Evolutionary conservation across 768 basidiomycete genomes (phyloP), one percentile per base, ranked within the genome.

Genomic region (Lyophyllum atratum): DNA sequence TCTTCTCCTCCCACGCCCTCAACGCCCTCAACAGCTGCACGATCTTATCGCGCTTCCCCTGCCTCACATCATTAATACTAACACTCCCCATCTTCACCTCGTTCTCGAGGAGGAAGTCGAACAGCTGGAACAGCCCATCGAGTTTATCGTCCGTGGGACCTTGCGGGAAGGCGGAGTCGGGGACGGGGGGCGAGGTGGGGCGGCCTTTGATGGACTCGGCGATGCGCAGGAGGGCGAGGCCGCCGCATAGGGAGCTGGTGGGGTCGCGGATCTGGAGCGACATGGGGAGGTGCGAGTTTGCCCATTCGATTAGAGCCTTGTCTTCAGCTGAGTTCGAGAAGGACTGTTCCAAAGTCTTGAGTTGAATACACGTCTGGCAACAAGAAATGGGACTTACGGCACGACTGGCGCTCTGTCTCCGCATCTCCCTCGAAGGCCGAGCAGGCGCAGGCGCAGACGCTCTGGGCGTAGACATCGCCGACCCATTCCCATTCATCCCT

Each of bases 71-170:
- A 68, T 96, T 96, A 73, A 97, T 95, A 64, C 91, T 94, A 29
- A 98, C 89, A 59, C 86, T 85, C 9, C 91, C 95, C 79, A 96
- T 92, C 74, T 90, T 89, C 55, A 95, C 86, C 48, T 94, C 94
- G 58, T 93, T 92, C 64, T 95, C 93, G 46, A 98, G 81, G 54
- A 97, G 73, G 72, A 93, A 95, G 72, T 98, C 95, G 73, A 97
- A 96, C 54, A 96, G 75, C 55, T 84, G 80, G 76, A 96, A 95
- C 26, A 96, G 76, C 15, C 94, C 93, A 25, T 93, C 92, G 14
- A 96, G 76, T 62, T 89, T 91, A 61, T 95, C 89, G 66, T 94
- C 89, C 59, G 79, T 77, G 12, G 81, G 72, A 39, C 81, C 82
- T 9, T 75, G 68, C 2, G 89, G 89, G 77, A 96, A 97, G 0